Evolutionary conservation across 768 basidiomycete genomes (phyloP), one percentile per base, ranked within the genome.

Genomic region (Multifurca ochricompacta): DNA sequence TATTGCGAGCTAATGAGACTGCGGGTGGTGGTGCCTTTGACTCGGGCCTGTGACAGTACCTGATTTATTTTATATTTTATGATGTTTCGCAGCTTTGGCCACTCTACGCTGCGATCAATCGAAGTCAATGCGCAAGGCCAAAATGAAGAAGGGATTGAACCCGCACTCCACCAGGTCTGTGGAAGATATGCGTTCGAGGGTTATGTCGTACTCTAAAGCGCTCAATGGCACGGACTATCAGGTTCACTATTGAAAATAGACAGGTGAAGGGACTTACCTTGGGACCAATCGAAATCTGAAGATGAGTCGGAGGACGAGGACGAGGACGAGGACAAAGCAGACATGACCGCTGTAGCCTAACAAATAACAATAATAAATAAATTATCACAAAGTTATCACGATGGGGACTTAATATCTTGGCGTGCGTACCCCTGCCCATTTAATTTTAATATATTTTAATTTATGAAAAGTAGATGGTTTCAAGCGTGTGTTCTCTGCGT

Each of bases 401-500:
- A n/a, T n/a, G n/a, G n/a, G n/a, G n/a, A n/a, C n/a, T n/a, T n/a
- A n/a, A n/a, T n/a, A n/a, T n/a, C 21, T 68, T 89, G 34, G 80
- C 78, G 89, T 90, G 68, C 27, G 82, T 73, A 21, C 48, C 59
- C 16, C 25, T 16, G 6, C 34, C n/a, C 32, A n/a, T 39, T 18
- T 31, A 4, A 36, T n/a, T n/a, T n/a, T n/a, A n/a, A n/a, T n/a
- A n/a, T n/a, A n/a, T n/a, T n/a, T n/a, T n/a, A n/a, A n/a, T 77
- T 10, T 68, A 91, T 16, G 74, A 88, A 67, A 69, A n/a, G 70
- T 91, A 9, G 71, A 81, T 48, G 87, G 88, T 6, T 93, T 82
- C 69, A 75, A 82, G 66, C 72, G 92, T 54, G 74, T 78, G 36
- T 95, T 95, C 68, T 91, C 88, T 1, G 69, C 92, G 21, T 68